Conservation (phyloP, 1,284 basidiomycete species). For the Cutaneotrichosporon cutaneum region DNA sequence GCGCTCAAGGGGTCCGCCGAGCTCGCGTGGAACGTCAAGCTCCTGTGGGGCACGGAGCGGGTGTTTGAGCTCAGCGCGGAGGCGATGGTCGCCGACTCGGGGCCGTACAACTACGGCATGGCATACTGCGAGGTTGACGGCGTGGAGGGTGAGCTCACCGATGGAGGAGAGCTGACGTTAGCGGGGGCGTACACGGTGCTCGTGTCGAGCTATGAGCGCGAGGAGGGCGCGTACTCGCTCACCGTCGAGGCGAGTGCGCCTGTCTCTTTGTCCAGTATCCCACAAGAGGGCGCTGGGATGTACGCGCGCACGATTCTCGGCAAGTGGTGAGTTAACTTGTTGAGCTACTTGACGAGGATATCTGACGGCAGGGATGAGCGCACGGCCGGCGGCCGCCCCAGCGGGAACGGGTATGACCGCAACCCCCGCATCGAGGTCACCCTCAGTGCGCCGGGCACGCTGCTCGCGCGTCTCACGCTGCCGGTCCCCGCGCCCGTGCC, state of each 20-base stretch:
- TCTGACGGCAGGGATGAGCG: constrained; percentile 55
- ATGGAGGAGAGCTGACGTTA: constrained; percentile 42
- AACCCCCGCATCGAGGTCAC: constrained; percentile 71
- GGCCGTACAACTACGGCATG: constrained; percentile 77
- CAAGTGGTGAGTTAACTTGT: constrained; percentile 61
- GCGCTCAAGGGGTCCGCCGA: constrained; percentile 63
- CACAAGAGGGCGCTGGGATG: constrained; percentile 88
- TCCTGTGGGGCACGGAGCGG: constrained; percentile 74
- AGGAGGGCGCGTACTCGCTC: constrained; percentile 66
- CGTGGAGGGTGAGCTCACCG: constrained; percentile 59
- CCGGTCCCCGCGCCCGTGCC: constrained; percentile 29
- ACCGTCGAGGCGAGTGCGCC: constrained; percentile 63
- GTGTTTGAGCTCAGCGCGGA: constrained; percentile 60
- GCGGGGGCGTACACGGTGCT: constrained; percentile 79
- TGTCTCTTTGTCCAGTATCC: constrained; percentile 49
- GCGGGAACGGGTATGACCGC: constrained; percentile 60
- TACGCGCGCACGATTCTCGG: constrained; percentile 67
- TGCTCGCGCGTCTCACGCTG: constrained; percentile 56
- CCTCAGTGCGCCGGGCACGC: constrained; percentile 58
- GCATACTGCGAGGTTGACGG: constrained; percentile 59
- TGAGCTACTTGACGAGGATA: too few species aligned
- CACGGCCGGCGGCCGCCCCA: constrained; percentile 66
- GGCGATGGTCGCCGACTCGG: constrained; percentile 55
- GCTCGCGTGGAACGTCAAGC: constrained; percentile 70
- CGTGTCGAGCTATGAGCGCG: constrained; percentile 76